Percentiles rank a stretch among this genome's conserved stretches.
Evolutionary conservation across 257 asterid genomes (phyloP).

Genomic region (Vinca minor): DNA sequence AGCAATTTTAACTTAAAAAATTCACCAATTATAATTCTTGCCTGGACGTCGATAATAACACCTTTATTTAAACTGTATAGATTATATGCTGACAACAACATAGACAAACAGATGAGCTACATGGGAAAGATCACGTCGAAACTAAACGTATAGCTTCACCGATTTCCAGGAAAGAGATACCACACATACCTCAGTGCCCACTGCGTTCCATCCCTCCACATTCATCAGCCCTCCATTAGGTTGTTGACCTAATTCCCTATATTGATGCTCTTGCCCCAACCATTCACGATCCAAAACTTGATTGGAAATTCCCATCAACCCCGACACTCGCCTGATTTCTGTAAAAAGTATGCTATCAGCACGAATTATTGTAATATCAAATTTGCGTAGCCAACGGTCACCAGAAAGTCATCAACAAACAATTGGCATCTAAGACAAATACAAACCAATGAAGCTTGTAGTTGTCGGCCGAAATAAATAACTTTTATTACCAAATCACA

Average conservation of each 20-base stretch:
- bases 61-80: background rate
- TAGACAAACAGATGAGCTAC: background rate
- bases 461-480: too few relatives aligned
- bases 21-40: background rate
- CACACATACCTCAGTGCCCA: conserved; percentile 49
- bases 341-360: conserved; percentile 15
- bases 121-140: background rate
- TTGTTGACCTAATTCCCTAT: conserved; percentile 41
- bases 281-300: conserved; percentile 46
- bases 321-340: conserved; percentile 55
- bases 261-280: conserved; percentile 43
- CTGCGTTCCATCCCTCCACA: conserved; percentile 42
- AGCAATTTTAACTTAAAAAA: background rate
- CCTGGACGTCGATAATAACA: background rate
- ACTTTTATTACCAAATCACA: too few relatives aligned
- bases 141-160: conserved; percentile 1
- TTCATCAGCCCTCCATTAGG: conserved; percentile 46
- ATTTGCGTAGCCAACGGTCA: background rate
- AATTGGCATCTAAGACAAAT: background rate
- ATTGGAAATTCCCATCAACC: conserved; percentile 40
- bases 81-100: background rate
- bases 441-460: too few relatives aligned
- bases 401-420: background rate
- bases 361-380: background rate
- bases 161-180: background rate